Percentiles rank a stretch among this genome's conserved stretches.
phyloP scores from a whole-genome alignment of 768 basidiomycete genomes.

The Trametes sanguinea region DNA sequence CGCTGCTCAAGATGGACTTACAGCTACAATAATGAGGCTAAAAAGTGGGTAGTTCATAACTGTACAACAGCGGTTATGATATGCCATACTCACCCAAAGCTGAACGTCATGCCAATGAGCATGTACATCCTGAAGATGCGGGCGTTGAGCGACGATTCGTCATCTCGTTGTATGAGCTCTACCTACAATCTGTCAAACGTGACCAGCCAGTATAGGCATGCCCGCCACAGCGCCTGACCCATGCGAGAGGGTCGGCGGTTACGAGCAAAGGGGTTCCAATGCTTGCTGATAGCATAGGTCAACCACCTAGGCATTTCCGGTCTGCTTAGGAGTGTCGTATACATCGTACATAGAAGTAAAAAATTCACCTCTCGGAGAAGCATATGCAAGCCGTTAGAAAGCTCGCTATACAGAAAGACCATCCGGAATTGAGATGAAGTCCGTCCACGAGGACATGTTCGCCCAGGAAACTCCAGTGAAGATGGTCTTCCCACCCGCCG shows the following conservation, averaged over 20 bases:
- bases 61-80: background rate
- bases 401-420: conserved; percentile 49
- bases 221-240: conserved; percentile 52
- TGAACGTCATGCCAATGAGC: conserved; percentile 72
- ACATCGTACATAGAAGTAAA: too few species aligned
- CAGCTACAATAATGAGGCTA: conserved; percentile 54
- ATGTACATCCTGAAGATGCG: conserved; percentile 57
- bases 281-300: conserved; percentile 49
- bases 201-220: conserved; percentile 56
- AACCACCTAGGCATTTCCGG: conserved; percentile 42
- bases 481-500: conserved; percentile 51
- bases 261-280: conserved; percentile 44
- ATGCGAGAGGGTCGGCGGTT: conserved; percentile 44
- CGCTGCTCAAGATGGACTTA: conserved; percentile 30
- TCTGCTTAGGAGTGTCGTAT: background rate
- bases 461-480: conserved; percentile 44
- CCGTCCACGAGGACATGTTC: conserved; percentile 47
- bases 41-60: background rate
- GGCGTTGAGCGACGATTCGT: background rate
- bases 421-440: conserved; percentile 49
- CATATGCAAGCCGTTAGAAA: conserved; percentile 52
- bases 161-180: background rate
- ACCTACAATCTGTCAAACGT: conserved; percentile 65
- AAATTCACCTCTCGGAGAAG: conserved; percentile 53
- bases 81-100: conserved; percentile 55